These are phyloP conservation scores for Solanum chmielewskii DNA, from an alignment of 257 asterid species.

Conservation along the genomic window DNA sequence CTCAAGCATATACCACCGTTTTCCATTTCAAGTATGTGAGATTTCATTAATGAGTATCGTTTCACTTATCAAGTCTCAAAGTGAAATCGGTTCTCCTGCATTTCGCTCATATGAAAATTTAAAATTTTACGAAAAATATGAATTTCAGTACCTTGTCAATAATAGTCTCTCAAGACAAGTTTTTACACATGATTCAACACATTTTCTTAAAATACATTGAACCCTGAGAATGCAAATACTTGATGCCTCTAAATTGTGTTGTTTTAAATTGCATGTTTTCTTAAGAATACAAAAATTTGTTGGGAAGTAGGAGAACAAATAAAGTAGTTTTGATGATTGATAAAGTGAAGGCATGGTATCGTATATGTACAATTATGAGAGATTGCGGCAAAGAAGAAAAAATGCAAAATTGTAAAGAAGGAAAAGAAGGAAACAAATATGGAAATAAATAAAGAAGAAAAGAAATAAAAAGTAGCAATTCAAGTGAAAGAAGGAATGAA, in stretches of 20 bases:
- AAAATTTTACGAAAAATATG: too few species aligned
- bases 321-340: too few species aligned
- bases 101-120: not conserved
- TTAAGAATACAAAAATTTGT: not conserved
- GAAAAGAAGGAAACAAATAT: too few species aligned
- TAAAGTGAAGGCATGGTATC: too few species aligned
- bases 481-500: too few species aligned
- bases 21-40: not conserved
- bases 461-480: too few species aligned
- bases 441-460: too few species aligned
- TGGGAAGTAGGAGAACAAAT: too few species aligned
- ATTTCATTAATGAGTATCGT: not conserved
- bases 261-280: not conserved
- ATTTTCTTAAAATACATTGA: not conserved
- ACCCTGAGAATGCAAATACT: not conserved
- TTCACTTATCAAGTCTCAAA: not conserved
- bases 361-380: too few species aligned
- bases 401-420: too few species aligned
- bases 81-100: not conserved
- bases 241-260: not conserved
- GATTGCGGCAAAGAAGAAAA: too few species aligned
- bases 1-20: not conserved
- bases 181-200: not conserved
- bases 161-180: not conserved
- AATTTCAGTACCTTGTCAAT: not conserved